Conservation (phyloP, 768 basidiomycete genomes). For the Lyophyllum decastes region DNA sequence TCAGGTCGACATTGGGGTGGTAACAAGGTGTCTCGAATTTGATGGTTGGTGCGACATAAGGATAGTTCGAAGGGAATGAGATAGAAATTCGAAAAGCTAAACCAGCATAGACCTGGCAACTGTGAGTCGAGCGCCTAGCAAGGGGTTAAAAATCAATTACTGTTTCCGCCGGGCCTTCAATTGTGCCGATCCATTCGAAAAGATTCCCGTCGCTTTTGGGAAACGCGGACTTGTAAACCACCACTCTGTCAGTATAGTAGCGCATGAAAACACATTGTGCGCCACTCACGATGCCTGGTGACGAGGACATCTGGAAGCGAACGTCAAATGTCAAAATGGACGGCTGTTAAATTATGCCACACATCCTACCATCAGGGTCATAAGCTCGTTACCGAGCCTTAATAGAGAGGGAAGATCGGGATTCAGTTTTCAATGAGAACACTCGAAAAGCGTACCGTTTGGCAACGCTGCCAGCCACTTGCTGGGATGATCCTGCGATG, state of each 20-base stretch:
- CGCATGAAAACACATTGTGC: not conserved
- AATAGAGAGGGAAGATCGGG: slow-evolving; percentile 3
- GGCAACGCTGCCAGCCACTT: slow-evolving; percentile 75
- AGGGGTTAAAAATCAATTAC: slow-evolving; percentile 32
- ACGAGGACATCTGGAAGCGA: slow-evolving; percentile 72
- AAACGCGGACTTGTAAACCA: slow-evolving; percentile 72
- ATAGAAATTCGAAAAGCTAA: slow-evolving; percentile 84
- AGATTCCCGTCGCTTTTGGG: slow-evolving; percentile 85
- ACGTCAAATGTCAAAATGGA: not conserved
- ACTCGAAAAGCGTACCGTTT: slow-evolving; percentile 60
- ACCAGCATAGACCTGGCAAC: slow-evolving; percentile 71
- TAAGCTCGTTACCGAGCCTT: slow-evolving; percentile 81
- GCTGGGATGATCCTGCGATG: slow-evolving; percentile 50
- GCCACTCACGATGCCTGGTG: slow-evolving; percentile 78
- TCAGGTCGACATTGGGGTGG: slow-evolving; percentile 89
- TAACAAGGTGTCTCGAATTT: slow-evolving; percentile 89
- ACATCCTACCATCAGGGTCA: slow-evolving; percentile 79
- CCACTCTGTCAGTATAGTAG: not conserved
- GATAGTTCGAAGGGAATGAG: slow-evolving; percentile 85
- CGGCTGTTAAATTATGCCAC: not conserved
- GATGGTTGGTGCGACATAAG: slow-evolving; percentile 82
- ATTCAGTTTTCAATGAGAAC: slow-evolving; percentile 7
- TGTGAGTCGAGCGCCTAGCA: not conserved
- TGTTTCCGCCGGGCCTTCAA: slow-evolving; percentile 79
- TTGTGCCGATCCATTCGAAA: slow-evolving; percentile 89